Percentiles rank a stretch among this genome's conserved stretches.
phyloP scores from a whole-genome alignment of 2,329 filamentous ascomycete genomes.

The Ceratocystis papillata region DNA sequence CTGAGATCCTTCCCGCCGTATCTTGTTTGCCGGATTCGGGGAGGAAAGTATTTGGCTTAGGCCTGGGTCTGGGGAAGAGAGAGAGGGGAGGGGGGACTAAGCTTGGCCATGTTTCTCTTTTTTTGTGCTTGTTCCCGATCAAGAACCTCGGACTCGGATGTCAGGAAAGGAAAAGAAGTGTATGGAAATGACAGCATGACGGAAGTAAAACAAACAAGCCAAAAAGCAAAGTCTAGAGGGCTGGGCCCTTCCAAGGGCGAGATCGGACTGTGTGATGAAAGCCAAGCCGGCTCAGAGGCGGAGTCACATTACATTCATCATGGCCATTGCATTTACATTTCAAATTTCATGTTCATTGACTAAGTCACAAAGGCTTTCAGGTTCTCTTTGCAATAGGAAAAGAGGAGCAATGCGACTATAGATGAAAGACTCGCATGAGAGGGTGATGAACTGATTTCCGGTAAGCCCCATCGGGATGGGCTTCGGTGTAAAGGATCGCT shows the following conservation, averaged over 20 bases:
- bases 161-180: not conserved
- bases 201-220: not conserved
- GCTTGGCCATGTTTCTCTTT: constrained; percentile 1
- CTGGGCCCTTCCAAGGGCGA: not conserved
- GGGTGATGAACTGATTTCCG: not conserved
- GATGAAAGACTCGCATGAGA: not conserved
- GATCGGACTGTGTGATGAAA: not conserved
- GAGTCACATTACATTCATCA: not conserved
- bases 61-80: not conserved
- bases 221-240: not conserved
- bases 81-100: not conserved
- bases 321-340: not conserved
- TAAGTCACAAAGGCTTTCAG: not conserved
- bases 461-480: not conserved
- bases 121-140: not conserved
- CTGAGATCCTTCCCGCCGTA: constrained; percentile 12
- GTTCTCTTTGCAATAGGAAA: not conserved
- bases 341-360: no score
- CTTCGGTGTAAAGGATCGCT: constrained; percentile 10
- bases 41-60: not conserved
- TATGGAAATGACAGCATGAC: not conserved
- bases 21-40: constrained; percentile 8
- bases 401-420: not conserved
- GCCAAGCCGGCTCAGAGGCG: not conserved
- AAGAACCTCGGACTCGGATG: constrained; percentile 8